Conservation (phyloP, 176 grass and related monocot species). For the Hyparrhenia diplandra region DNA sequence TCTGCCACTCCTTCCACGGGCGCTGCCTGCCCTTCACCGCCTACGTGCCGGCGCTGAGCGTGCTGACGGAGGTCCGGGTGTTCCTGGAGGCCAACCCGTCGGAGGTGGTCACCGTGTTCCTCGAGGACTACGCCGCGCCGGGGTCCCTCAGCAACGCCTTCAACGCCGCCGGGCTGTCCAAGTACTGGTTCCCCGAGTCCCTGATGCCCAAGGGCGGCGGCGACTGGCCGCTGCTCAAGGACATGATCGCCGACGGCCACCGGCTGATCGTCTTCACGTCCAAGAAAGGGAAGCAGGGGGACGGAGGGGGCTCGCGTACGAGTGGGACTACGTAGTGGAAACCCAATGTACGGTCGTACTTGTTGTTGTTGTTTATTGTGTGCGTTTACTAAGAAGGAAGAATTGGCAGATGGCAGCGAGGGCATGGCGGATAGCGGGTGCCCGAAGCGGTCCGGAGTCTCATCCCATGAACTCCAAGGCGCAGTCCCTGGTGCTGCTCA, state of each 20-base stretch:
- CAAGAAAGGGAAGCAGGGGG: slow-evolving; percentile 47
- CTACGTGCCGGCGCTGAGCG: slow-evolving; percentile 38
- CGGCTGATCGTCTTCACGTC: slow-evolving; percentile 81
- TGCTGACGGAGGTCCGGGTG: slow-evolving; percentile 52
- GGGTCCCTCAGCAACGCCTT: slow-evolving; percentile 41
- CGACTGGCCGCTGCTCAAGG: slow-evolving; percentile 65
- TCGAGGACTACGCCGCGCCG: slow-evolving; percentile 65
- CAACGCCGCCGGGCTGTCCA: slow-evolving; percentile 45
- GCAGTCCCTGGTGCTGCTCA: slow-evolving; percentile 70
- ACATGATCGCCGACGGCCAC: slow-evolving; percentile 57
- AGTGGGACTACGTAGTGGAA: slow-evolving; percentile 75
- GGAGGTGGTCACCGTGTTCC: slow-evolving; percentile 72
- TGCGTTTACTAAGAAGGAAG: too few species aligned
- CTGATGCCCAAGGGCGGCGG: slow-evolving; percentile 1
- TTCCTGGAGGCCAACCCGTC: slow-evolving; percentile 62
- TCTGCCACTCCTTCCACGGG: slow-evolving; percentile 67
- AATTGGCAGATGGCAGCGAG: slow-evolving; percentile 48
- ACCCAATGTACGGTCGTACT: slow-evolving; percentile 57
- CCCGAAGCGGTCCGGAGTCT: slow-evolving; percentile 47
- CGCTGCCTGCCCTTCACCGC: slow-evolving; percentile 61
- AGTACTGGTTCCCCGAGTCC: slow-evolving; percentile 54
- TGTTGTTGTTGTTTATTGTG: too few species aligned
- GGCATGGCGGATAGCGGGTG: slow-evolving; percentile 41
- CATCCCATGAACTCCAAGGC: slow-evolving; percentile 44
- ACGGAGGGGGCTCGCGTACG: slow-evolving; percentile 45